Evolutionary conservation across 257 asterid species (phyloP).

Genomic region (Solanum stenotomum): DNA sequence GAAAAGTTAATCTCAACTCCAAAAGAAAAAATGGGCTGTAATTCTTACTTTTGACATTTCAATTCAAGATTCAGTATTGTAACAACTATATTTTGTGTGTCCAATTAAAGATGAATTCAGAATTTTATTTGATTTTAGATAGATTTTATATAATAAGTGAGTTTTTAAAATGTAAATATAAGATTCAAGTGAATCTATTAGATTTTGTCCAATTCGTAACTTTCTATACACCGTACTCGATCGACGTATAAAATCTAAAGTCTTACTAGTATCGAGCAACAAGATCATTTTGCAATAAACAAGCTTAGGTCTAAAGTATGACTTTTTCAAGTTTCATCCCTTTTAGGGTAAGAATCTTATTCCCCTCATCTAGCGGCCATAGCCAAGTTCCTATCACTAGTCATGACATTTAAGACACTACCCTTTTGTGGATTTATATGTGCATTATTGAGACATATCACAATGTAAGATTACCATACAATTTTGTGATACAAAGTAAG

Average conservation of each 20-base stretch:
- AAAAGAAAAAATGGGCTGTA: background rate
- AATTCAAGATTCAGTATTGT: background rate
- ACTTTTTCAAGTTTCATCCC: background rate
- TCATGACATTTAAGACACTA: background rate
- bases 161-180: background rate
- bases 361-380: background rate
- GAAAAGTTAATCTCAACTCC: background rate
- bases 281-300: background rate
- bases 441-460: background rate
- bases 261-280: background rate
- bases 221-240: fast-evolving
- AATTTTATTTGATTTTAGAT: too few species aligned
- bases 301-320: background rate
- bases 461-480: background rate
- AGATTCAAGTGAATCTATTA: background rate
- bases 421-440: background rate
- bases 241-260: background rate
- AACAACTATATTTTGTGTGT: background rate
- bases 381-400: background rate
- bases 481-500: background rate
- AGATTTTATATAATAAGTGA: too few species aligned
- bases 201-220: background rate
- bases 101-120: too few species aligned
- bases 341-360: background rate
- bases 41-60: background rate